Evolutionary conservation across 208 protist genomes (phyloP).

Genomic region (Trypanosoma melophagium): DNA sequence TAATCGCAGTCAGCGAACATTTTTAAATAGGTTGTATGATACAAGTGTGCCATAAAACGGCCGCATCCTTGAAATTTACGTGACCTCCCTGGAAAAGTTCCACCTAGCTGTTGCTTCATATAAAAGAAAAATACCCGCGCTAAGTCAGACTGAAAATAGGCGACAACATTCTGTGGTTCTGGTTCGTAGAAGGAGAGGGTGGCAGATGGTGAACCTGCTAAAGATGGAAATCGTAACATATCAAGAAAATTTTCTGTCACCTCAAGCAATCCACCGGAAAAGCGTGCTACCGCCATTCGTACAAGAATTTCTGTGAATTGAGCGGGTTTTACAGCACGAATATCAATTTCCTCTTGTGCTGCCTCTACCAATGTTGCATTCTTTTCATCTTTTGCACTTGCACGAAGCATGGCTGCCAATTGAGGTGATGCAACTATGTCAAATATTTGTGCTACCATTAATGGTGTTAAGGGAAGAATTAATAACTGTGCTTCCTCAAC

Average conservation of each 20-base stretch:
- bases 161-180: constrained; percentile 57
- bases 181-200: constrained; percentile 39
- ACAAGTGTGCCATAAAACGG: constrained; percentile 63
- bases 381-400: constrained; percentile 40
- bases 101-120: constrained; percentile 60
- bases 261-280: constrained; percentile 47
- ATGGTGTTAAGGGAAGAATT: constrained; percentile 32
- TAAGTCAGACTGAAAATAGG: constrained; percentile 72
- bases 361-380: constrained; percentile 44
- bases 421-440: constrained; percentile 78
- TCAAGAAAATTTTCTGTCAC: constrained; percentile 47
- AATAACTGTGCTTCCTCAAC: constrained; percentile 37
- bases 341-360: constrained; percentile 75
- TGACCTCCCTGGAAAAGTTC: constrained; percentile 35
- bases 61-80: constrained; percentile 59
- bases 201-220: constrained; percentile 13
- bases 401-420: constrained; percentile 43
- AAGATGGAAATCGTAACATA: constrained; percentile 32
- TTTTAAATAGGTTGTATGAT: constrained; percentile 38
- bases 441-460: constrained; percentile 51
- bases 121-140: constrained; percentile 84
- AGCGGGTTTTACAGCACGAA: constrained; percentile 52
- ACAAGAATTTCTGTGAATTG: constrained; percentile 84
- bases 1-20: constrained; percentile 79
- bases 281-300: constrained; percentile 43